Evolutionary conservation across 1,284 basidiomycete genomes (phyloP), one percentile per base, ranked within the genome.

Genomic region (Naganishia cerealis): DNA sequence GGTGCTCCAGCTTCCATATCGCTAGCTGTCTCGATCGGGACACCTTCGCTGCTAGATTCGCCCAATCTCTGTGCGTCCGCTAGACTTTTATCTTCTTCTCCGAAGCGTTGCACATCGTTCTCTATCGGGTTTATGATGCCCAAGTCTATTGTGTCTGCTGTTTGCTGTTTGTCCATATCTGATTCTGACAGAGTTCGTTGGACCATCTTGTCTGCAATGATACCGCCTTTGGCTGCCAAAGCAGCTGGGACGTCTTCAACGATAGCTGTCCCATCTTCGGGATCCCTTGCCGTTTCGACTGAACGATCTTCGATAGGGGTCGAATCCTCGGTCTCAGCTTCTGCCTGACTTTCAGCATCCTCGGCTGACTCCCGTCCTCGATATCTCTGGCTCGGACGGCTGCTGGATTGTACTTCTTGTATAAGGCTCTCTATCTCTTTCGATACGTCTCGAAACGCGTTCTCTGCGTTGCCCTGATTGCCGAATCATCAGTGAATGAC

Each of bases 331-430:
- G 8, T 50, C 21, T 24, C 46, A 10, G 46, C 18, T 9, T 50
- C 46, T 8, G 46, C 21, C 24, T 21, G 46, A 15, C n/a, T 3
- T 24, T 50, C 46, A 24, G 21, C 46, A 10, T 18, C 29, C 54
- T 33, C 38, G 26, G 15, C 9, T n/a, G 26, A 56, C 54, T 3
- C 7, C 3, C 42, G 21, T 2, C 36, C 50, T 42, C 50, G 38
- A 16, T 40, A 13, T 15, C 36, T 21, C 12, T 39, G n/a, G 10
- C 61, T 40, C 18, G 61, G 61, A 13, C 61, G 61, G n/a, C 50
- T 54, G 21, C 61, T 63, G n/a, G 43, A 33, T 40, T 54, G 61
- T 1, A 63, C 61, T 43, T 63, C 50, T n/a, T 42, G 50, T 42
- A 63, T 63, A 3, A 63, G 38, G 50, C n/a, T 29, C n/a, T 33